These are phyloP conservation scores for Volvox africanus DNA, from an alignment of 139 green algal genomes.

Conservation along the genomic window DNA sequence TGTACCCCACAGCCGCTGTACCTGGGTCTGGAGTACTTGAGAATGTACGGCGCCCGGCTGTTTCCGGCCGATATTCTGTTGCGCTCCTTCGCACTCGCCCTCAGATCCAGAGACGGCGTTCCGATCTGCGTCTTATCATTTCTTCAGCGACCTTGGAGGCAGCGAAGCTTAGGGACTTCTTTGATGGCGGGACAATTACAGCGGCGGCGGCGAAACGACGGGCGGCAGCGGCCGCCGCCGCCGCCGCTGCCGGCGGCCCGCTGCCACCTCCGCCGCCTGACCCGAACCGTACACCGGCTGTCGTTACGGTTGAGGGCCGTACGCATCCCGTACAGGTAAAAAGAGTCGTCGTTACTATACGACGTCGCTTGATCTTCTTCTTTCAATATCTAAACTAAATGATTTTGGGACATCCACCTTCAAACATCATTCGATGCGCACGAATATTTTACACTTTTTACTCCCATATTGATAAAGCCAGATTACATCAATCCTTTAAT, in stretches of 20 bases:
- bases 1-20: too few relatives aligned
- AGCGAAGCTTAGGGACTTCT: slow-evolving; percentile 74
- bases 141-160: slow-evolving; percentile 90
- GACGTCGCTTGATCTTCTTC: too few relatives aligned
- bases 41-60: not conserved
- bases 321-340: slow-evolving; percentile 82
- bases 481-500: too few relatives aligned
- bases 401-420: too few relatives aligned
- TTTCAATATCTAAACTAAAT: too few relatives aligned
- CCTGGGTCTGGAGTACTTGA: too few relatives aligned
- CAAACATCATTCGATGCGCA: too few relatives aligned
- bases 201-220: not conserved
- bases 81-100: too few relatives aligned
- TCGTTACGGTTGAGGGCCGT: slow-evolving; percentile 83
- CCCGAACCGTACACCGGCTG: slow-evolving; percentile 56
- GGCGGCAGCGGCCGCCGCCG: not conserved
- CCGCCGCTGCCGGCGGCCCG: not conserved
- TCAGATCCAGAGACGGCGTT: slow-evolving; percentile 81
- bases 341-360: too few relatives aligned
- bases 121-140: slow-evolving; percentile 91
- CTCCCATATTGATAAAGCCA: too few relatives aligned
- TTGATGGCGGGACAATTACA: slow-evolving; percentile 60
- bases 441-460: too few relatives aligned
- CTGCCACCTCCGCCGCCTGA: not conserved
- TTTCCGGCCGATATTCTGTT: too few relatives aligned